A percentile compares a stretch with the other conserved stretches of the same genome.
Evolutionary conservation across 192 early-diverging fungal genomes (phyloP).

Genomic region (Coemansia sp.): DNA sequence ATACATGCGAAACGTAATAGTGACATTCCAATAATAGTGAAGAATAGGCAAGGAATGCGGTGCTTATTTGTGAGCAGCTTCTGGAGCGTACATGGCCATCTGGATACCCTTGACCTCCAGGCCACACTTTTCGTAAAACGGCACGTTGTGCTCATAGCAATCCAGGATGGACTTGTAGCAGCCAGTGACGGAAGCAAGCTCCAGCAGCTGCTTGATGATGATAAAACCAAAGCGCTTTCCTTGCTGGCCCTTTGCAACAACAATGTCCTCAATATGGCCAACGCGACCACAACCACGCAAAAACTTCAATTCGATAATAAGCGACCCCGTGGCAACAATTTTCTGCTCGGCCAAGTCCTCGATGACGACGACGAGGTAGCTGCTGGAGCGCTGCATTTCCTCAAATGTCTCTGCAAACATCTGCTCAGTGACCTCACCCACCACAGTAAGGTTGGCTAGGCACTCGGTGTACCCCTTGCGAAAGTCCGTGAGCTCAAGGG

Average conservation of each 20-base stretch:
- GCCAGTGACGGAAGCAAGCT: conserved; percentile 66
- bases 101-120: conserved; percentile 72
- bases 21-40: neutral
- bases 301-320: conserved; percentile 91
- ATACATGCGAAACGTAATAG: neutral
- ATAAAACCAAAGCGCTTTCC: conserved; percentile 64
- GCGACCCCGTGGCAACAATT: conserved; percentile 81
- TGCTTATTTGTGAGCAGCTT: conserved; percentile 13
- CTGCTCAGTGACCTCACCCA: conserved; percentile 67
- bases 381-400: conserved; percentile 63
- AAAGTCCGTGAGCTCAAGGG: conserved; percentile 74
- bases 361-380: conserved; percentile 81
- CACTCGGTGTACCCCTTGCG: conserved; percentile 68
- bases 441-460: conserved; percentile 73
- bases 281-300: conserved; percentile 76
- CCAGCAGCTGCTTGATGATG: conserved; percentile 83
- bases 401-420: conserved; percentile 76
- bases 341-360: conserved; percentile 51
- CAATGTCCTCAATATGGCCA: conserved; percentile 91
- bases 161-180: conserved; percentile 91
- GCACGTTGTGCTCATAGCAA: conserved; percentile 70
- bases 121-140: conserved; percentile 92
- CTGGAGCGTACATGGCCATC: conserved; percentile 59
- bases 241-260: conserved; percentile 70
- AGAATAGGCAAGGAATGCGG: neutral